These are phyloP conservation scores for Pseudoturritis turrita DNA, from an alignment of 345 rosid genomes.

Conservation along the genomic window DNA sequence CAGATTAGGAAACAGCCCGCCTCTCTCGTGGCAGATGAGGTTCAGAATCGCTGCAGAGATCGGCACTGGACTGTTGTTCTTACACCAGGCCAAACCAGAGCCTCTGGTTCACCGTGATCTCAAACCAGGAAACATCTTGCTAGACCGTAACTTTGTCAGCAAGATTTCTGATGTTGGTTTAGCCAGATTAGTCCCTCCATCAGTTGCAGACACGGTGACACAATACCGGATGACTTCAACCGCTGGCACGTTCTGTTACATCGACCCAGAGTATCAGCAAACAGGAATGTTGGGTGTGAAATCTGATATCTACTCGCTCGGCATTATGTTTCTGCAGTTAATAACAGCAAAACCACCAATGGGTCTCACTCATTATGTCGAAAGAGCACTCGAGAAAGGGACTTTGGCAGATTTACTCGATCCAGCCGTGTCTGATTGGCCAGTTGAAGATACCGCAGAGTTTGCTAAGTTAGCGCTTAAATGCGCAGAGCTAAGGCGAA, in stretches of 20 bases:
- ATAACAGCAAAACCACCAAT: constrained; percentile 76
- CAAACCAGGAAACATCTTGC: constrained; percentile 79
- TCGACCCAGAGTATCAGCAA: constrained; percentile 91
- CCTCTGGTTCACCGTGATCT: constrained; percentile 94
- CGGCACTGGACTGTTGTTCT: constrained; percentile 67
- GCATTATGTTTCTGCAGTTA: constrained; percentile 72
- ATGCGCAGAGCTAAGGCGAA: constrained; percentile 74
- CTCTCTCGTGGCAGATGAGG: constrained; percentile 78
- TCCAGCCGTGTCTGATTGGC: constrained; percentile 67
- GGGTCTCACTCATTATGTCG: constrained; percentile 82
- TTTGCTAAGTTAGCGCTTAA: constrained; percentile 58
- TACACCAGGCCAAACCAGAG: constrained; percentile 90
- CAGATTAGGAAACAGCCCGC: constrained; percentile 48
- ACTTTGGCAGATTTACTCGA: constrained; percentile 57
- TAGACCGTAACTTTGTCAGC: constrained; percentile 86
- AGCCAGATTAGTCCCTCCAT: constrained; percentile 87
- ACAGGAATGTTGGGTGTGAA: constrained; percentile 89
- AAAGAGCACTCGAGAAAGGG: constrained; percentile 63
- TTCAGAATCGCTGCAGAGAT: constrained; percentile 82
- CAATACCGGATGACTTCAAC: constrained; percentile 89
- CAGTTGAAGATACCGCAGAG: constrained; percentile 54
- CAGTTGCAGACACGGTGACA: constrained; percentile 74
- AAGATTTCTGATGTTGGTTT: constrained; percentile 90
- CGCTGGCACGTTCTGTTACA: constrained; percentile 91
- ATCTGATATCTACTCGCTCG: constrained; percentile 81